Evolutionary conservation across 805 yeast species (phyloP), one percentile per base, ranked within the genome.

Genomic region (Hanseniaspora nectarophila): DNA sequence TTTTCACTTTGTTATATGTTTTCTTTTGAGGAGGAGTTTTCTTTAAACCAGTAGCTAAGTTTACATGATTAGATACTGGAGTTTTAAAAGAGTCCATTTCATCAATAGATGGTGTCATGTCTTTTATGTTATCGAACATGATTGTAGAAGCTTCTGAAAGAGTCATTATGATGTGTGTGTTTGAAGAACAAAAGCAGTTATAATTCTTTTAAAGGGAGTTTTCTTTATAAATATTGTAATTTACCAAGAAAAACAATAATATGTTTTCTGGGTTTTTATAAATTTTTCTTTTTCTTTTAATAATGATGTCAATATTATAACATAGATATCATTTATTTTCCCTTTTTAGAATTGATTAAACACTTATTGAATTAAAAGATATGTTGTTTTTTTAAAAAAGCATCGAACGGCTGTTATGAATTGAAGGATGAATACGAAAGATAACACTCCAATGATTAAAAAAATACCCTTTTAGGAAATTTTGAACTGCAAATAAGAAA

Each of bases 1-100:
- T 59, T 51, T 58, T 61, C 23, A 20, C 58, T 59, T 45, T 57
- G 57, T 43, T 55, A 56, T 7, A 45, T 28, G 31, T 56, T 56
- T 16, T 53, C 45, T 31, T 29, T 28, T 26, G 20, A n/a, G 31
- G 61, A 20, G 55, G 43, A 4, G 26, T 8, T n/a, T 55, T 40
- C 32, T 57, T 58, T 2, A 55, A 54, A n/a, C 58, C 53, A 40
- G 56, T 59, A 2, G 57, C 34, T 31, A 58, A 58, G 12, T 56
- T 54, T 13, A 58, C 48, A 4, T 55, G 45, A 10, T 33, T 23
- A 16, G 39, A 15, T 32, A 43, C 45, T 20, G 29, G 51, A 54
- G 32, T 48, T 54, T n/a, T 53, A n/a, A 23, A 54, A 55, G 16
- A 52, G 54, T 31, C 54, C 54, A 44, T 53, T 13, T 58, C 64